phyloP scores from a whole-genome alignment of 495 filamentous ascomycete species.

The Hypoxylon trugodes region DNA sequence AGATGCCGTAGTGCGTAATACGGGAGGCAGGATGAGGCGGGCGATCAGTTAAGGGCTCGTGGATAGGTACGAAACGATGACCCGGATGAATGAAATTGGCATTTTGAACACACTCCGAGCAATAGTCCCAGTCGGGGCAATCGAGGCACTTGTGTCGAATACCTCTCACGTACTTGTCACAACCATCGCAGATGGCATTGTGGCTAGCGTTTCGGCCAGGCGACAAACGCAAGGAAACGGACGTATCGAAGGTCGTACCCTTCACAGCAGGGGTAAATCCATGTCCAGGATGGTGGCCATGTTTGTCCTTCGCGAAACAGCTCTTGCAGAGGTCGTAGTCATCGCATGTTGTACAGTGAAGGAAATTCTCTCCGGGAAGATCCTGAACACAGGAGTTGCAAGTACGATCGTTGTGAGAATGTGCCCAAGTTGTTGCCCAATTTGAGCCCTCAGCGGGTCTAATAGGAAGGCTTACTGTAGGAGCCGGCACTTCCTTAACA shows the following conservation, averaged over 20 bases:
- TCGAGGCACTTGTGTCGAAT: conserved; percentile 96
- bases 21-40: conserved; percentile 45
- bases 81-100: conserved; percentile 74
- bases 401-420: conserved; percentile 66
- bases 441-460: conserved; percentile 40
- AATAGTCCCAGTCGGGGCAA: conserved; percentile 98
- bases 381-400: conserved; percentile 93
- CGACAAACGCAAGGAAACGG: conserved; percentile 68
- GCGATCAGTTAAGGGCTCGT: conserved; percentile 73
- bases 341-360: conserved; percentile 84
- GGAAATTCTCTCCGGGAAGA: conserved; percentile 76
- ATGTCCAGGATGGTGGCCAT: conserved; percentile 94
- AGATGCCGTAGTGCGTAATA: conserved; percentile 81
- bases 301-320: conserved; percentile 78
- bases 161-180: conserved; percentile 87
- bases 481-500: conserved; percentile 16
- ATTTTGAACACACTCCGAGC: conserved; percentile 74
- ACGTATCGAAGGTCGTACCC: conserved; percentile 61
- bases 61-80: conserved; percentile 91
- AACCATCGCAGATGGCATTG: conserved; percentile 93
- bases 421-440: conserved; percentile 20
- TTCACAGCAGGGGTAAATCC: conserved; percentile 72
- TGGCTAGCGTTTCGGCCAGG: conserved; percentile 86
- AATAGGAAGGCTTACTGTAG: conserved; percentile 21
- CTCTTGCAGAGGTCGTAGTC: conserved; percentile 91